Percentiles rank a stretch among this genome's conserved stretches.
These are phyloP conservation scores for Trichoderma lentiforme DNA, from an alignment of 2,329 filamentous ascomycete genomes.

Conservation along the genomic window DNA sequence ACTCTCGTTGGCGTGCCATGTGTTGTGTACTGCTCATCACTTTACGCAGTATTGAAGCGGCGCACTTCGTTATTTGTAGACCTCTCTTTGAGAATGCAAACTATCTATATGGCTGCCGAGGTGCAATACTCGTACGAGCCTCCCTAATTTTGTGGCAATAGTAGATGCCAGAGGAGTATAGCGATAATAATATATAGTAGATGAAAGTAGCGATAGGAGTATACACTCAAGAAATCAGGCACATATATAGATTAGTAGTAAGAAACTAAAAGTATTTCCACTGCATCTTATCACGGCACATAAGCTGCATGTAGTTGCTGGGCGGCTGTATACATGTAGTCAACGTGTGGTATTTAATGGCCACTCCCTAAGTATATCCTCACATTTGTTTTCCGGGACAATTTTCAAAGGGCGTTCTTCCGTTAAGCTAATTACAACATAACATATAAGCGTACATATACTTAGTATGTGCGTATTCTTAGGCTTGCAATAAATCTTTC, in stretches of 20 bases:
- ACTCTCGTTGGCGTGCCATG: background rate
- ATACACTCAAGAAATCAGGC: background rate
- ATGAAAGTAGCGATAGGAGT: background rate
- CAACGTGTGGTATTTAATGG: background rate
- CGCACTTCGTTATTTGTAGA: too few relatives aligned
- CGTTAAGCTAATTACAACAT: background rate
- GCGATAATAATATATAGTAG: background rate
- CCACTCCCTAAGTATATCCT: background rate
- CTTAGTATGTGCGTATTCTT: background rate
- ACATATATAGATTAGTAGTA: background rate
- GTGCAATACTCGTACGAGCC: background rate
- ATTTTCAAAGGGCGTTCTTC: background rate
- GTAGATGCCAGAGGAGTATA: background rate
- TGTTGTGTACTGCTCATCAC: background rate
- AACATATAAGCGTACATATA: background rate
- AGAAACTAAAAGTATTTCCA: background rate
- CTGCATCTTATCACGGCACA: background rate
- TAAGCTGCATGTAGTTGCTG: background rate
- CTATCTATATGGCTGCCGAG: background rate
- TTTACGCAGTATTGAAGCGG: too few relatives aligned
- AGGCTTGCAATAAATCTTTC: background rate
- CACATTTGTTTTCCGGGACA: background rate
- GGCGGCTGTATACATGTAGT: background rate
- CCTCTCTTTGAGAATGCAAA: background rate
- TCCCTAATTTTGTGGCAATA: background rate